Percentiles rank a stretch among this genome's conserved stretches.
phyloP scores from a whole-genome alignment of 805 yeast species.

The Wickerhamomyces queroliae region DNA sequence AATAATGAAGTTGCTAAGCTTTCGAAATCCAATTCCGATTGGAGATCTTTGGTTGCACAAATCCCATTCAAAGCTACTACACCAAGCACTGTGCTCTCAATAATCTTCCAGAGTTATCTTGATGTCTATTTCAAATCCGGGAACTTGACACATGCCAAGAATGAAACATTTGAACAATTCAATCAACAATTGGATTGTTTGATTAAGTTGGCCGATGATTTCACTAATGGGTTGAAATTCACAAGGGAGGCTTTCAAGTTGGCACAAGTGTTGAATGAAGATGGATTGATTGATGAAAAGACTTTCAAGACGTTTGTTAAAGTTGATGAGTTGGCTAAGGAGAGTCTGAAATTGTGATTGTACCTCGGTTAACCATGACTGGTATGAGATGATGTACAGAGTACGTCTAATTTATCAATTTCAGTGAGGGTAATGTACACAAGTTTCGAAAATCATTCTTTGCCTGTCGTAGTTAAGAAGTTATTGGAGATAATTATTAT shows the following conservation, averaged over 20 bases:
- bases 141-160: not conserved
- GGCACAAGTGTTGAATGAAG: conserved; percentile 1
- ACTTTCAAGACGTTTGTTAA: conserved; percentile 1
- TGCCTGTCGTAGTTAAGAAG: too few species aligned
- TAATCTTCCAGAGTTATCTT: conserved; percentile 41
- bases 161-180: not conserved
- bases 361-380: too few species aligned
- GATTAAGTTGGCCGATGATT: conserved; percentile 3
- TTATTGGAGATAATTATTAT: too few species aligned
- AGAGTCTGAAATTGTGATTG: not conserved
- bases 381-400: too few species aligned
- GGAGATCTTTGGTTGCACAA: conserved; percentile 51
- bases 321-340: conserved; percentile 4
- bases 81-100: conserved; percentile 61
- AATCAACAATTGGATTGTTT: not conserved
- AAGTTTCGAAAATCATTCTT: too few species aligned
- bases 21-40: conserved; percentile 38
- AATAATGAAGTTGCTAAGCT: conserved; percentile 56
- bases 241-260: conserved; percentile 5
- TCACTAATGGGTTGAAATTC: conserved; percentile 6
- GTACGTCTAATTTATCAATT: too few species aligned
- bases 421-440: too few species aligned
- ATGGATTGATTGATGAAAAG: conserved; percentile 1
- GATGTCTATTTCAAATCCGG: conserved; percentile 9
- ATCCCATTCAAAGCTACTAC: conserved; percentile 55